These are phyloP conservation scores for Fusarium tuaranense DNA, from an alignment of 2,329 filamentous ascomycete species.

Conservation along the genomic window DNA sequence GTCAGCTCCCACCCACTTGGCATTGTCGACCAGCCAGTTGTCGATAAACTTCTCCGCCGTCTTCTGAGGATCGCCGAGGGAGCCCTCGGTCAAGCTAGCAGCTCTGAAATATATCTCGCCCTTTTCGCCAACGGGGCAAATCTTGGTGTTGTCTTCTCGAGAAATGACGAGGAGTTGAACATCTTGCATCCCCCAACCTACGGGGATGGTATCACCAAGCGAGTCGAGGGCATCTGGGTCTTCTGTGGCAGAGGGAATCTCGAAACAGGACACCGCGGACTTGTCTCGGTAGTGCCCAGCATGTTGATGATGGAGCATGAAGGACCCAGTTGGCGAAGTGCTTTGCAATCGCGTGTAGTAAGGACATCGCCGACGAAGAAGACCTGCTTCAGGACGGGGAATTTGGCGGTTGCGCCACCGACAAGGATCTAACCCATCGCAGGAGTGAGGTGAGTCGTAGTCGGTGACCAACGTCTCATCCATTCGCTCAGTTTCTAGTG, in stretches of 20 bases:
- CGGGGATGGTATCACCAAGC: slow-evolving; percentile 78
- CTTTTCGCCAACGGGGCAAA: slow-evolving; percentile 85
- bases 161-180: slow-evolving; percentile 89
- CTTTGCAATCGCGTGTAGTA: slow-evolving; percentile 83
- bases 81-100: slow-evolving; percentile 86
- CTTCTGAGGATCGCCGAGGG: slow-evolving; percentile 69
- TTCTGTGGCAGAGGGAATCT: slow-evolving; percentile 74
- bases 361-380: slow-evolving; percentile 95
- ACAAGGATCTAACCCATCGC: slow-evolving; percentile 95
- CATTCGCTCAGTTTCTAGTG: slow-evolving; percentile 93
- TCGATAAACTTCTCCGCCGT: slow-evolving; percentile 81
- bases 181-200: slow-evolving; percentile 85
- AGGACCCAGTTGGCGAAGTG: slow-evolving; percentile 76
- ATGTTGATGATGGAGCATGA: slow-evolving; percentile 8
- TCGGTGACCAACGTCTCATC: slow-evolving; percentile 75
- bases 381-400: slow-evolving; percentile 70
- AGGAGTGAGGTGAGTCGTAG: slow-evolving; percentile 84
- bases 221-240: slow-evolving; percentile 64
- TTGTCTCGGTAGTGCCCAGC: slow-evolving; percentile 16
- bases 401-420: slow-evolving; percentile 80
- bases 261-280: slow-evolving; percentile 79
- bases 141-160: slow-evolving; percentile 71
- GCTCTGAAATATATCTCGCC: slow-evolving; percentile 88
- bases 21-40: slow-evolving; percentile 86
- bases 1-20: slow-evolving; percentile 75